Percentiles rank a stretch among this genome's conserved stretches.
Evolutionary conservation across 495 filamentous ascomycete genomes (phyloP).

Genomic region (Copromyces sp.): DNA sequence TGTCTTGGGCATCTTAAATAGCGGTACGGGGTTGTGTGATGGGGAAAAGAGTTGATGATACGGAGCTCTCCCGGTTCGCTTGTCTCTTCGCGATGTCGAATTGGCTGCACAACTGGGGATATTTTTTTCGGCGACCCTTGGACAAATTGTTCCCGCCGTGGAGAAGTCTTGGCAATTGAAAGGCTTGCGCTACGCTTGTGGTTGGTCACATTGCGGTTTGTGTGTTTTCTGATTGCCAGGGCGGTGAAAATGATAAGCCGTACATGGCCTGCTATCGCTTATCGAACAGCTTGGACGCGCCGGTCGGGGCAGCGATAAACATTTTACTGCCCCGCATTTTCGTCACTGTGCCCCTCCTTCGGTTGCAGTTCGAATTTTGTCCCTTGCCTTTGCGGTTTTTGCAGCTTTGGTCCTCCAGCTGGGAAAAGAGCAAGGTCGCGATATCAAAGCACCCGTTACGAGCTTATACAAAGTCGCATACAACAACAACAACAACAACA

Average conservation of each 20-base stretch:
- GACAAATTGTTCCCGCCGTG: conserved; percentile 17
- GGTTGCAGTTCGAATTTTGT: not conserved
- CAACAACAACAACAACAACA: not conserved
- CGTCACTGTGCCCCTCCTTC: not conserved
- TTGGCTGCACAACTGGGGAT: conserved; percentile 3
- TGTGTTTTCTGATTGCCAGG: not conserved
- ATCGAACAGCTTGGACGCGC: not conserved
- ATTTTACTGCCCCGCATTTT: not conserved
- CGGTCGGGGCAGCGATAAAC: not conserved
- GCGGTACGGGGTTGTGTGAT: not conserved
- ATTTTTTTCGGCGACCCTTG: conserved; percentile 17
- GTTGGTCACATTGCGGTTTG: conserved; percentile 5
- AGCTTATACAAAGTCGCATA: not conserved
- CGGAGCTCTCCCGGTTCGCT: not conserved
- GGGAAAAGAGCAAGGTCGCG: not conserved
- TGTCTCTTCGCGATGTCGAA: not conserved
- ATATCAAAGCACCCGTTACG: not conserved
- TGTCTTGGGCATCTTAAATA: conserved; percentile 40
- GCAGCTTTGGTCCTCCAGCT: not conserved
- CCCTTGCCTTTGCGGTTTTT: not conserved
- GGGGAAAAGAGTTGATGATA: not conserved
- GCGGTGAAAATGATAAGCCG: not conserved
- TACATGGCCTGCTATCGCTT: not conserved
- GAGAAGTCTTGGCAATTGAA: conserved; percentile 5
- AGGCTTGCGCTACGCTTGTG: conserved; percentile 7